A percentile compares a stretch with the other conserved stretches of the same genome.
phyloP scores from a whole-genome alignment of 164 flowering plant species.

The Sextonia rubra region DNA sequence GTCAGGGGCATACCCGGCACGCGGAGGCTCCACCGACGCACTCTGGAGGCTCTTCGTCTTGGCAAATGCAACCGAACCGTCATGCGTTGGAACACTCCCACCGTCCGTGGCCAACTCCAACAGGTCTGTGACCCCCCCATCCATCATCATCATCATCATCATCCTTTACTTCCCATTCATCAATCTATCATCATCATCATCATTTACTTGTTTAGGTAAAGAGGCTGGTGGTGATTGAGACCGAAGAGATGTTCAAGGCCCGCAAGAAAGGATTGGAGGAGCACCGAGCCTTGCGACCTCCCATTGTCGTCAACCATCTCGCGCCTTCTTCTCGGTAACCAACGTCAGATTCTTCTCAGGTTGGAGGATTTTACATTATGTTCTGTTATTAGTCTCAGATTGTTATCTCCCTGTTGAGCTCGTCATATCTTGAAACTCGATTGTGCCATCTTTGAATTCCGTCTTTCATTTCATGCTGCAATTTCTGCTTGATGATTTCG shows the following conservation, averaged over 20 bases:
- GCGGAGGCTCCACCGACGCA: conserved; percentile 75
- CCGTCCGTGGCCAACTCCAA: conserved; percentile 86
- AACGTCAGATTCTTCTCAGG: conserved; percentile 11
- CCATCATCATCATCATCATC: not conserved
- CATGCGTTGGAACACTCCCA: conserved; percentile 82
- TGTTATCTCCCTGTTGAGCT: too few species aligned
- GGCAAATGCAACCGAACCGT: conserved; percentile 82
- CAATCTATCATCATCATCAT: too few species aligned
- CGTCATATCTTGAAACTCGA: too few species aligned
- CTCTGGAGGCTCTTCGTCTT: conserved; percentile 73
- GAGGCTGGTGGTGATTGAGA: conserved; percentile 82
- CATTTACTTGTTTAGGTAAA: conserved; percentile 50
- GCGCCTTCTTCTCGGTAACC: conserved; percentile 34
- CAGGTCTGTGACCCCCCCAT: conserved; percentile 36
- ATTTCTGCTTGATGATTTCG: too few species aligned
- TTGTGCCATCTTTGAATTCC: too few species aligned
- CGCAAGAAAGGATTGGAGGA: conserved; percentile 53
- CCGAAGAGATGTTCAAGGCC: conserved; percentile 87
- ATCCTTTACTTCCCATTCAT: not conserved
- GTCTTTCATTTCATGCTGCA: too few species aligned
- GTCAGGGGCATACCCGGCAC: conserved; percentile 93
- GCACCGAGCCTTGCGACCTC: conserved; percentile 74
- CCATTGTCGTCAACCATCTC: conserved; percentile 59
- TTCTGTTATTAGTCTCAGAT: not conserved
- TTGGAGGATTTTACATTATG: conserved; percentile 1